phyloP scores from a whole-genome alignment of 1,139 yeast species.

The Kazachstania sp. region DNA sequence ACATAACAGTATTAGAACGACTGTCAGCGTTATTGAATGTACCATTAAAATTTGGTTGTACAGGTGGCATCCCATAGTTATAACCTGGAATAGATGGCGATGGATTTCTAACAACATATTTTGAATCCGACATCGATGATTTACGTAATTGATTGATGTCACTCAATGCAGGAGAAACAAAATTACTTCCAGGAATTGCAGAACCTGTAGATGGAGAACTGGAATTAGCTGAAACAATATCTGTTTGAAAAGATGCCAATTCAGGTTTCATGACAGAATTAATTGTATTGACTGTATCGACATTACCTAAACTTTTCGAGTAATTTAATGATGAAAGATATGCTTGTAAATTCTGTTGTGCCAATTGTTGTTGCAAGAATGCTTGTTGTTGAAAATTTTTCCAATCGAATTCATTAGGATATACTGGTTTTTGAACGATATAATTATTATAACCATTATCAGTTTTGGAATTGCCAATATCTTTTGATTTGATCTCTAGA shows the following conservation, averaged over 20 bases:
- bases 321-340: conserved; percentile 23
- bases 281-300: background rate
- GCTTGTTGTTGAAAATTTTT: conserved; percentile 29
- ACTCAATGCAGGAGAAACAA: conserved; percentile 3
- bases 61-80: background rate
- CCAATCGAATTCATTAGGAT: conserved; percentile 32
- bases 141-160: background rate
- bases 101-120: background rate
- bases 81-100: background rate
- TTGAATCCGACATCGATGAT: background rate
- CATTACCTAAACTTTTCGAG: background rate
- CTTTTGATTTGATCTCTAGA: background rate
- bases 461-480: conserved; percentile 2
- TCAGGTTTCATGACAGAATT: background rate
- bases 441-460: conserved; percentile 8
- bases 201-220: background rate
- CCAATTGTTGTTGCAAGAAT: conserved; percentile 29
- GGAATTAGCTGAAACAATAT: background rate
- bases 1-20: background rate
- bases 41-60: background rate
- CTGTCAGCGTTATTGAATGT: background rate
- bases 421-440: conserved; percentile 27
- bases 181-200: background rate
- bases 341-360: conserved; percentile 29
- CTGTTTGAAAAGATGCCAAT: background rate